These are phyloP conservation scores for Barnettozyma hawaiiensis DNA, from an alignment of 1,139 yeast species.

Conservation along the genomic window DNA sequence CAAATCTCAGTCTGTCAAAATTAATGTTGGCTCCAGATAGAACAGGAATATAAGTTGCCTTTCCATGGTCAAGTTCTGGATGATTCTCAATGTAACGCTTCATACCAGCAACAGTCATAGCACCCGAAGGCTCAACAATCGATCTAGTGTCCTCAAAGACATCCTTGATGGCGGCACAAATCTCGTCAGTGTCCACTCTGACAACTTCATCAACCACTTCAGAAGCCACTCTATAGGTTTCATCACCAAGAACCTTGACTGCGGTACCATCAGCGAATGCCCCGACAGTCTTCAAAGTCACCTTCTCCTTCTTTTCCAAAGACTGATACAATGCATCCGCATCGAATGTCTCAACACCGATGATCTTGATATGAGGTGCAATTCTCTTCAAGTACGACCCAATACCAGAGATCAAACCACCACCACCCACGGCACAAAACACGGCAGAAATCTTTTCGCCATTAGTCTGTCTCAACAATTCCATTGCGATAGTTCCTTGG, in stretches of 20 bases:
- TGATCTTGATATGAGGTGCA: slow-evolving; percentile 95
- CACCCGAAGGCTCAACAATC: slow-evolving; percentile 96
- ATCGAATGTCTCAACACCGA: slow-evolving; percentile 94
- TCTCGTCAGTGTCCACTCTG: slow-evolving; percentile 85
- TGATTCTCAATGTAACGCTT: slow-evolving; percentile 68
- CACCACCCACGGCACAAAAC: slow-evolving; percentile 95
- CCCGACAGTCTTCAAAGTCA: slow-evolving; percentile 69
- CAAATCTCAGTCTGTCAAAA: slow-evolving; percentile 91
- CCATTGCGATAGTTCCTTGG: slow-evolving; percentile 96
- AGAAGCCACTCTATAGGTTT: slow-evolving; percentile 76
- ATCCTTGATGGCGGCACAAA: slow-evolving; percentile 96
- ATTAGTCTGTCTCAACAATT: slow-evolving; percentile 79
- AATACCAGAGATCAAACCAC: slow-evolving; percentile 90
- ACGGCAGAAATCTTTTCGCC: slow-evolving; percentile 77
- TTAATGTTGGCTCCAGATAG: slow-evolving; percentile 98
- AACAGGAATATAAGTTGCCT: slow-evolving; percentile 73
- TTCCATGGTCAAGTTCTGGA: slow-evolving; percentile 66
- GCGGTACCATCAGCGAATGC: slow-evolving; percentile 99
- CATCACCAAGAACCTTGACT: slow-evolving; percentile 83
- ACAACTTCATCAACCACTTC: slow-evolving; percentile 85
- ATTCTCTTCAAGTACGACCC: slow-evolving; percentile 86
- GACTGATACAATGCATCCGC: slow-evolving; percentile 88
- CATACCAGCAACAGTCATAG: slow-evolving; percentile 91
- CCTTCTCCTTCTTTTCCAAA: slow-evolving; percentile 49
- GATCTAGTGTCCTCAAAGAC: slow-evolving; percentile 93